Base-by-base conservation (phyloP, 2,329 filamentous ascomycete species). In the Camptophora hylomeconis region DNA sequence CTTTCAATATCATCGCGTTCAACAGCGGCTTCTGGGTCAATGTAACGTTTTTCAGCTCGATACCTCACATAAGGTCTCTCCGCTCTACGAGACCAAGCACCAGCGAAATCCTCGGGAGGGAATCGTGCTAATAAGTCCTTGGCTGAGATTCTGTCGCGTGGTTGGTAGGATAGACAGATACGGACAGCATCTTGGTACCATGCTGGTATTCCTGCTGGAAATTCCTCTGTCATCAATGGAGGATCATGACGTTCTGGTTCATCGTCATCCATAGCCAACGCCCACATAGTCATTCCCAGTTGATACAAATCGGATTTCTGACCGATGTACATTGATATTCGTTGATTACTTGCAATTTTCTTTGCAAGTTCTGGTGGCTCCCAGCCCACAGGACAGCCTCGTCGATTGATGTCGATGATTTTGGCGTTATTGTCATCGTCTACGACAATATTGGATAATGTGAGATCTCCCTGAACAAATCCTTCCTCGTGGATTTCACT, bases 341-440 rank as follows among this genome's bases (percentile, higher is more conserved):
- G 72, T 53, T 94, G 86, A 33, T 80, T 81, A 52, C 76, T 86
- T 40, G 87, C 76, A 36, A 95, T 83, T 31, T 95, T 72, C 5
- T 72, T 69, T 10, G 76, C 78, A 32, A 92, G 79, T 56, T 98
- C 89, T 4, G 89, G 89, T 3, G 89, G 86, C 44, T 98, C 89
- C 89, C 89, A 98, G 14, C 87, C 87, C 4, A 95, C 81, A 0
- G 89, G 89, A 46, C 89, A 98, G n/a, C 89, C 89, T 45, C 89
- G 69, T 31, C 89, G 71, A 57, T 98, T 98, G 59, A 98, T 94
- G 54, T 98, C 89, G 48, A 98, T 98, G 42, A 98, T 95, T 47
- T 92, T 87, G 6, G 87, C 89, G 47, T 94, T 69, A 48, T 84
- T 76, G 23, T 79, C 58, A 8, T 68, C 66, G 51, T 95, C 83